Percentiles rank a stretch among this genome's conserved stretches.
phyloP scores from a whole-genome alignment of 148 eudicot species.

The Cornus kousa region DNA sequence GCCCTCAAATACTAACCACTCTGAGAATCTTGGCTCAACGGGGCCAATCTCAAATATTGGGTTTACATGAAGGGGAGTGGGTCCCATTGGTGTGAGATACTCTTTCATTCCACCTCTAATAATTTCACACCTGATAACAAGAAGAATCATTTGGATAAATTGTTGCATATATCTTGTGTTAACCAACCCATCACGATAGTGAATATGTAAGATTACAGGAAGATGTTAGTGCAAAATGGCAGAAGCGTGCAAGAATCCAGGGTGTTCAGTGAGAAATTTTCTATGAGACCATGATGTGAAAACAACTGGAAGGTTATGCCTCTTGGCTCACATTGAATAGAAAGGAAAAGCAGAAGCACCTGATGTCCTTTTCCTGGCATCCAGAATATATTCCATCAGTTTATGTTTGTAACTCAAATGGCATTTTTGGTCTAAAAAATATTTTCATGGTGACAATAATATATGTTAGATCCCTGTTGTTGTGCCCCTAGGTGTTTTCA shows the following conservation, averaged over 20 bases:
- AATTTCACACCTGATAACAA: constrained; percentile 68
- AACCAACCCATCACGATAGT: not conserved
- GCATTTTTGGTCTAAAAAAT: not conserved
- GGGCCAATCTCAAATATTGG: constrained; percentile 97
- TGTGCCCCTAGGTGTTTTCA: not conserved
- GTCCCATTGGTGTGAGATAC: constrained; percentile 98
- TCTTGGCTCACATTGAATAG: not conserved
- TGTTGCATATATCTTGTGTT: not conserved
- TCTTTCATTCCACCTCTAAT: constrained; percentile 93
- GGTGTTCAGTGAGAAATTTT: not conserved
- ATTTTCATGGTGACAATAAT: not conserved
- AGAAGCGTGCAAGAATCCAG: not conserved
- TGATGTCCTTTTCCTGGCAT: not conserved
- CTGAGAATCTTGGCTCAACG: constrained; percentile 89
- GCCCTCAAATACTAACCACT: constrained; percentile 96
- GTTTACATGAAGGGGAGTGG: constrained; percentile 84
- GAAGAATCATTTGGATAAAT: not conserved
- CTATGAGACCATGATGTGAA: not conserved
- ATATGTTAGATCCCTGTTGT: not conserved
- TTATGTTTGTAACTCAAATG: not conserved
- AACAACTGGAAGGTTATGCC: not conserved
- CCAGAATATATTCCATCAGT: not conserved
- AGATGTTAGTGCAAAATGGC: not conserved
- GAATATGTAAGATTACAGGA: not conserved
- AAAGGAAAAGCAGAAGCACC: not conserved